Evolutionary conservation across 129 eudicot genomes (phyloP).

Genomic region (Saussurea involucrata): DNA sequence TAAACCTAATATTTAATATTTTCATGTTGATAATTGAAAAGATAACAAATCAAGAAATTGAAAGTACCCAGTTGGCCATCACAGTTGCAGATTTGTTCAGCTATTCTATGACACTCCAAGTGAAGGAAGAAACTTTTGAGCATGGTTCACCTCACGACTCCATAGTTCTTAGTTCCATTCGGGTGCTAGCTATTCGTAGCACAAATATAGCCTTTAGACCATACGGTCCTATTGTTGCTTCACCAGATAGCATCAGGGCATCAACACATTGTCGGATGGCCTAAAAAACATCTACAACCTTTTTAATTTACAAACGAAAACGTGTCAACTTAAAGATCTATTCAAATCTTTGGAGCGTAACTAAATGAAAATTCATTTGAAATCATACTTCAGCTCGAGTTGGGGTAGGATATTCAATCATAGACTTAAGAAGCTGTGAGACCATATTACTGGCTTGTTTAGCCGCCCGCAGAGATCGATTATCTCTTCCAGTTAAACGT

Average conservation of each 20-base stretch:
- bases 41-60: too few relatives aligned
- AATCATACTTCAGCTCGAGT: conserved; percentile 66
- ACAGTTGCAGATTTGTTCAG: conserved; percentile 46
- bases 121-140: conserved; percentile 12
- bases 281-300: too few relatives aligned
- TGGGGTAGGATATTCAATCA: conserved; percentile 76
- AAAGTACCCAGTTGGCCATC: too few relatives aligned
- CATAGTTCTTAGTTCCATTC: too few relatives aligned
- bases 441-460: conserved; percentile 76
- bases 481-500: conserved; percentile 46
- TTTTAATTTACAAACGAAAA: too few relatives aligned
- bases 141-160: conserved; percentile 38
- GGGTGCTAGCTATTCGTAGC: too few relatives aligned
- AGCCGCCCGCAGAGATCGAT: conserved; percentile 46
- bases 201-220: conserved; percentile 52
- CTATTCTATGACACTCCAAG: conserved; percentile 39
- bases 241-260: too few relatives aligned
- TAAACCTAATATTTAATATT: too few relatives aligned
- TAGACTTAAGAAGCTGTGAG: conserved; percentile 67
- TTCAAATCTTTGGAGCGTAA: not conserved
- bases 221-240: conserved; percentile 39
- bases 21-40: too few relatives aligned
- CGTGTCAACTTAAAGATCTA: not conserved
- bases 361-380: not conserved
- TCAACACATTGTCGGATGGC: too few relatives aligned